Percentiles rank a stretch among this genome's conserved stretches.
phyloP scores from a whole-genome alignment of 1,284 basidiomycete genomes.

The Takashimella koratensis region DNA sequence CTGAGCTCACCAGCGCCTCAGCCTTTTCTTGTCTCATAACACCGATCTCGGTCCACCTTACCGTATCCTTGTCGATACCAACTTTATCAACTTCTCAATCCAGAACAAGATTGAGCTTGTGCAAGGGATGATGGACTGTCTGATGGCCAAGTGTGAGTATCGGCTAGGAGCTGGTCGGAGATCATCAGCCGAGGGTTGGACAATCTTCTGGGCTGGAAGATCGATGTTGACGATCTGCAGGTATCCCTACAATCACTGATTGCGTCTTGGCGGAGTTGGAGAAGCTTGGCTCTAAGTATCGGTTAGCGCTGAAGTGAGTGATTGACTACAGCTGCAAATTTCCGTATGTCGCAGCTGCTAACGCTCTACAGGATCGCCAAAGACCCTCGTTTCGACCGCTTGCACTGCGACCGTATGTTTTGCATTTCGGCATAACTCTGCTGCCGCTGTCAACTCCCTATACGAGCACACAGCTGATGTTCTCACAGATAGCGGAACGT shows the following conservation, averaged over 20 bases:
- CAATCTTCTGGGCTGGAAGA: neutral
- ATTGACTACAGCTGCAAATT: neutral
- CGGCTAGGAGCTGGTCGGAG: no score
- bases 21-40: slow-evolving; percentile 94
- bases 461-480: neutral
- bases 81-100: slow-evolving; percentile 98
- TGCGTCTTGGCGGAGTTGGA: slow-evolving; percentile 98
- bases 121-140: slow-evolving; percentile 98
- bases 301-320: slow-evolving; percentile 81
- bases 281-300: slow-evolving; percentile 92
- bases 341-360: no score
- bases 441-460: neutral
- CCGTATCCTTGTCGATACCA: slow-evolving; percentile 96
- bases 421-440: neutral
- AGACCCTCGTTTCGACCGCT: slow-evolving; percentile 92
- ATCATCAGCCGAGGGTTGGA: neutral
- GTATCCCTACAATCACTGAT: slow-evolving; percentile 96
- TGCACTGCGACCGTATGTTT: slow-evolving; percentile 69
- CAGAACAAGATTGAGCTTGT: slow-evolving; percentile 98
- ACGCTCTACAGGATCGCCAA: slow-evolving; percentile 74
- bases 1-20: slow-evolving; percentile 32
- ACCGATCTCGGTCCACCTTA: slow-evolving; percentile 95
- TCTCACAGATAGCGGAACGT: slow-evolving; percentile 71
- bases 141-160: slow-evolving; percentile 93
- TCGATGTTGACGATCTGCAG: slow-evolving; percentile 51